Percentiles rank a stretch among this genome's conserved stretches.
Conservation (phyloP, 1,284 basidiomycete species). For the Boletellus sp. region DNA sequence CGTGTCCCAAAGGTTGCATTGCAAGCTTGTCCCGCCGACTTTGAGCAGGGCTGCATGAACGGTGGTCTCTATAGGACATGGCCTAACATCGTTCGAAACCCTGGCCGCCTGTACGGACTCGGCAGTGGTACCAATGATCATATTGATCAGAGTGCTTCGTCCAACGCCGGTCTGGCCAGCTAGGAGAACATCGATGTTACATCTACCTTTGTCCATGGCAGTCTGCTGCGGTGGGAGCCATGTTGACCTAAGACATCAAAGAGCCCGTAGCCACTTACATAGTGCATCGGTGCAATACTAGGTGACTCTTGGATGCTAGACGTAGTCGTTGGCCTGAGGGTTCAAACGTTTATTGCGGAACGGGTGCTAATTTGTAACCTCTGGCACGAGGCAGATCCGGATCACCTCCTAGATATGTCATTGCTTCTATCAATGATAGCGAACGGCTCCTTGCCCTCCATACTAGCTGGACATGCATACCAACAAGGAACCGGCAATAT, state of each 20-base stretch:
- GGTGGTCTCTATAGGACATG: conserved; percentile 24
- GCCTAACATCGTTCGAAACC: conserved; percentile 26
- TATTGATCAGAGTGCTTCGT: conserved; percentile 28
- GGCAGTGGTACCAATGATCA: conserved; percentile 19
- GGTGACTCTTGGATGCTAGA: neutral
- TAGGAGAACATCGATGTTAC: conserved; percentile 17
- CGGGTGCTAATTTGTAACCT: neutral
- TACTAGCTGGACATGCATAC: neutral
- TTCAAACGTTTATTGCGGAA: neutral
- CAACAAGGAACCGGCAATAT: too few species aligned
- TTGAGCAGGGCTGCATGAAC: conserved; percentile 11
- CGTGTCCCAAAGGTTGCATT: conserved; percentile 23
- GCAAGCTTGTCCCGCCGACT: conserved; percentile 5
- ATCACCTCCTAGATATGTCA: conserved; percentile 1
- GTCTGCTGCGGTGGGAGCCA: conserved; percentile 1
- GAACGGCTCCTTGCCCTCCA: neutral
- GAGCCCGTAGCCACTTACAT: conserved; percentile 8
- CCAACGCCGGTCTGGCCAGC: conserved; percentile 29
- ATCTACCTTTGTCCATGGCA: neutral
- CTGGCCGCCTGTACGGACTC: conserved; percentile 14
- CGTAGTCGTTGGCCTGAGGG: neutral
- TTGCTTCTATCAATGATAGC: neutral
- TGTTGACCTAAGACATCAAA: neutral
- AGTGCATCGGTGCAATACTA: neutral
- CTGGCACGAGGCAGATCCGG: conserved; percentile 2